Conservation (phyloP, 2,329 filamentous ascomycete genomes). For the Albophoma yamanashiensis region DNA sequence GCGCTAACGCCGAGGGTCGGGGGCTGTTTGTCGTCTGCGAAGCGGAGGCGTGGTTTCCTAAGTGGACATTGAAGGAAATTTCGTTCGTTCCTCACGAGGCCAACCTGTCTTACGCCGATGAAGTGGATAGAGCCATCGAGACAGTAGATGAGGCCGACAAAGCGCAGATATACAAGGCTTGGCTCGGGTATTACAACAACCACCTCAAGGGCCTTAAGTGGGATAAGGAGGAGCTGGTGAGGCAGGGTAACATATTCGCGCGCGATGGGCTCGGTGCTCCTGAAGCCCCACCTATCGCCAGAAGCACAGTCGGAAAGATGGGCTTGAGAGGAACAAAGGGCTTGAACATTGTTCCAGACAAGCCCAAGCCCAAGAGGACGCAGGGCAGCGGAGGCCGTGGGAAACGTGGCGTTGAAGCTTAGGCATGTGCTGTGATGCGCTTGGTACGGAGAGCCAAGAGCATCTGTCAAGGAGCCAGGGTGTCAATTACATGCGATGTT, state of each 20-base stretch:
- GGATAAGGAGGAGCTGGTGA: conserved; percentile 34
- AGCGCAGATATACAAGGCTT: conserved; percentile 42
- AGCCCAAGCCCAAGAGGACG: conserved; percentile 15
- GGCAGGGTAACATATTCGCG: conserved; percentile 39
- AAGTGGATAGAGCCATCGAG: conserved; percentile 27
- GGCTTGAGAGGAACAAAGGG: conserved; percentile 41
- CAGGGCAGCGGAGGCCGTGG: neutral
- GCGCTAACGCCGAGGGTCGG: conserved; percentile 52
- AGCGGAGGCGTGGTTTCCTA: conserved; percentile 38
- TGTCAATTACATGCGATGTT: too few species aligned
- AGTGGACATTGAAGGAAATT: conserved; percentile 41
- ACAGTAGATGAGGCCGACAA: conserved; percentile 33
- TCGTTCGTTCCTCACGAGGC: conserved; percentile 34
- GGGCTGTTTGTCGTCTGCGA: conserved; percentile 49
- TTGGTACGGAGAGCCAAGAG: neutral
- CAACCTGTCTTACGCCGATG: conserved; percentile 29
- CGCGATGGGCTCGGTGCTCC: conserved; percentile 32
- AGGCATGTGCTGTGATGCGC: neutral
- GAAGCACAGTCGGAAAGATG: conserved; percentile 44
- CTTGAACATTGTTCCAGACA: conserved; percentile 32
- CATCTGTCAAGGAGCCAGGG: too few species aligned
- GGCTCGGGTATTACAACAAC: conserved; percentile 46
- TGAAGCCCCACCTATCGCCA: conserved; percentile 35
- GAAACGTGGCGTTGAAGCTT: neutral
- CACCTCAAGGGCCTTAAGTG: conserved; percentile 33